Evolutionary conservation across 129 eudicot species (phyloP).

Genomic region (Helichrysum umbraculigerum): DNA sequence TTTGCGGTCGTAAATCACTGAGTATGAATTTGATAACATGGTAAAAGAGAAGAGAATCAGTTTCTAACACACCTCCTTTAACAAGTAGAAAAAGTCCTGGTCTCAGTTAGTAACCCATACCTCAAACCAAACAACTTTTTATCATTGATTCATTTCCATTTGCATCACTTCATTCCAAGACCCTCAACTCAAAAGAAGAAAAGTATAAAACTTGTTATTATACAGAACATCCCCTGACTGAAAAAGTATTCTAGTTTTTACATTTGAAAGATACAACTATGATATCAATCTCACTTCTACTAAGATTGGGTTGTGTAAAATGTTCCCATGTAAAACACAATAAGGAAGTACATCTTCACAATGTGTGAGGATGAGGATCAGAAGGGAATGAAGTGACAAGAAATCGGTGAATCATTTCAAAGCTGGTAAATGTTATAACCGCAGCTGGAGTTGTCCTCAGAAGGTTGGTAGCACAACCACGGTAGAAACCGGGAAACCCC

Average conservation of each 20-base stretch:
- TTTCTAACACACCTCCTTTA: background rate
- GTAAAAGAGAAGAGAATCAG: background rate
- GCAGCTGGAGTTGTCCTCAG: constrained; percentile 95
- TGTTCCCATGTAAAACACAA: constrained; percentile 8
- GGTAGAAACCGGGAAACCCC: constrained; percentile 84
- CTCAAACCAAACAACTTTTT: background rate
- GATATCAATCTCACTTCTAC: constrained; percentile 6
- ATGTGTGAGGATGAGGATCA: constrained; percentile 62
- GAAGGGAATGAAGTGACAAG: constrained; percentile 55
- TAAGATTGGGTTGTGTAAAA: constrained; percentile 9
- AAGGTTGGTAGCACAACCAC: constrained; percentile 94
- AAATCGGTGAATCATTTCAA: constrained; percentile 94
- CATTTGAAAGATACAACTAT: background rate
- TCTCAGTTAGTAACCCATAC: background rate
- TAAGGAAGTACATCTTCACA: constrained; percentile 37
- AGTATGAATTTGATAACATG: background rate
- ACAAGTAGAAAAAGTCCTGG: background rate
- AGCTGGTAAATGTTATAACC: constrained; percentile 91
- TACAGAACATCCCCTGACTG: background rate
- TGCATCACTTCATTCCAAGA: background rate
- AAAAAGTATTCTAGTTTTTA: background rate
- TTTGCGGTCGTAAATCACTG: background rate
- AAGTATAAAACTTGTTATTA: background rate
- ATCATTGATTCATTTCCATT: background rate
- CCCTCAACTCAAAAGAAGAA: background rate